Conservation (phyloP, 805 yeast species). For the Ogataea ramenticola region DNA sequence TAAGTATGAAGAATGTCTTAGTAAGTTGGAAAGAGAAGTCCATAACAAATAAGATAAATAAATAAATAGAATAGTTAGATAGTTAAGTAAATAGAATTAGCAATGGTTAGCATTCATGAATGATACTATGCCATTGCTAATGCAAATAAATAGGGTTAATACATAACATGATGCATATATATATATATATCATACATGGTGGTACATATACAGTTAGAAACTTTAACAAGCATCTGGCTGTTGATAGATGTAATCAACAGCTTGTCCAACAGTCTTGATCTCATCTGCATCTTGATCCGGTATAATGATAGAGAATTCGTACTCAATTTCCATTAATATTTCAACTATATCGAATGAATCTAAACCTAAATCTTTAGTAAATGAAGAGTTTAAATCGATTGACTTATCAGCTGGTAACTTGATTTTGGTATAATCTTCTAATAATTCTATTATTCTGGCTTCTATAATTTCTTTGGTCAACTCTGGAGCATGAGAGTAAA, state of each 20-base stretch:
- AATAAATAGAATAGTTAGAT: background rate
- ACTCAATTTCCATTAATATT: constrained; percentile 67
- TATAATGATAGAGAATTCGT: constrained; percentile 70
- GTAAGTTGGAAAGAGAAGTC: constrained; percentile 36
- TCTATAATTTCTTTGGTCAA: constrained; percentile 55
- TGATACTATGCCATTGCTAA: background rate
- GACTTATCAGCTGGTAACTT: constrained; percentile 21
- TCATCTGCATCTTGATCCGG: constrained; percentile 91
- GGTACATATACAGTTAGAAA: background rate
- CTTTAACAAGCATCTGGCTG: constrained; percentile 41
- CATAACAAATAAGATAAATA: constrained; percentile 6
- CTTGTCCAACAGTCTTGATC: constrained; percentile 89
- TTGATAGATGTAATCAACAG: constrained; percentile 75
- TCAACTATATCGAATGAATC: constrained; percentile 71
- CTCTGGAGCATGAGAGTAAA: constrained; percentile 52
- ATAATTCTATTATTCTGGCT: constrained; percentile 55
- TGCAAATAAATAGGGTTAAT: background rate
- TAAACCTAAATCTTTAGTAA: constrained; percentile 58
- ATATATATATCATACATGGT: background rate
- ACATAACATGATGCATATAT: background rate
- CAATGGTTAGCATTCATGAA: background rate
- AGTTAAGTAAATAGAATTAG: too few relatives aligned
- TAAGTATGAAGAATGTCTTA: constrained; percentile 37
- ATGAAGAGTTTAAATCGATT: constrained; percentile 38
- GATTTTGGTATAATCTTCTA: constrained; percentile 59